These are phyloP conservation scores for Penicillium sp. DNA, from an alignment of 2,329 filamentous ascomycete species.

Conservation along the genomic window DNA sequence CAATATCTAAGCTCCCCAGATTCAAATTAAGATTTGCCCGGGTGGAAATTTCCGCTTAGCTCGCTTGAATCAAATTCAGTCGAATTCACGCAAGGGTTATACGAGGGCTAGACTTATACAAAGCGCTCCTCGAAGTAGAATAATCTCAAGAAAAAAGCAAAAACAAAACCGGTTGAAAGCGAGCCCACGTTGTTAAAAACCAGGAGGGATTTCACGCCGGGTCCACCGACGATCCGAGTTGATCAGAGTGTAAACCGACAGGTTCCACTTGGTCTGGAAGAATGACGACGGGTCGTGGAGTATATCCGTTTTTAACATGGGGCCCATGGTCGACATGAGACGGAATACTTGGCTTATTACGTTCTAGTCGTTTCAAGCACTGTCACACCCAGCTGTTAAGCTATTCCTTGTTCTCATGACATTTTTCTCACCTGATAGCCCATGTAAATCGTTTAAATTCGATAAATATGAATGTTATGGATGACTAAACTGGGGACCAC, in stretches of 20 bases:
- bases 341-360: background rate
- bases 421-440: background rate
- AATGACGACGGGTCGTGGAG: constrained; percentile 30
- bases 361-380: background rate
- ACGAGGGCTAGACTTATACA: constrained; percentile 2
- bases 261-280: constrained; percentile 30
- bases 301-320: constrained; percentile 4
- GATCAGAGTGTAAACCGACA: constrained; percentile 17
- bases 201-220: constrained; percentile 8
- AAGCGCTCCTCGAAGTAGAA: background rate
- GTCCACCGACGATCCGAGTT: constrained; percentile 29
- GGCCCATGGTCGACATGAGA: background rate
- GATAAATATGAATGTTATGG: background rate
- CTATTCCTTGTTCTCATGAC: background rate
- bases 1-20: constrained; percentile 27
- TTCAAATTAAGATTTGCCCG: constrained; percentile 11
- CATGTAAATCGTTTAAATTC: background rate
- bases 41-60: constrained; percentile 9
- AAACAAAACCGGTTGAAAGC: constrained; percentile 1
- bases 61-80: background rate
- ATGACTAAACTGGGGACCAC: background rate
- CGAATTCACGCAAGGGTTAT: background rate
- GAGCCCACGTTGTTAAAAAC: constrained; percentile 1
- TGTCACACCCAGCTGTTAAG: background rate
- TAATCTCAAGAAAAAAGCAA: background rate